Conservation (phyloP, 139 green algal genomes). For the Haematococcus sp. region DNA sequence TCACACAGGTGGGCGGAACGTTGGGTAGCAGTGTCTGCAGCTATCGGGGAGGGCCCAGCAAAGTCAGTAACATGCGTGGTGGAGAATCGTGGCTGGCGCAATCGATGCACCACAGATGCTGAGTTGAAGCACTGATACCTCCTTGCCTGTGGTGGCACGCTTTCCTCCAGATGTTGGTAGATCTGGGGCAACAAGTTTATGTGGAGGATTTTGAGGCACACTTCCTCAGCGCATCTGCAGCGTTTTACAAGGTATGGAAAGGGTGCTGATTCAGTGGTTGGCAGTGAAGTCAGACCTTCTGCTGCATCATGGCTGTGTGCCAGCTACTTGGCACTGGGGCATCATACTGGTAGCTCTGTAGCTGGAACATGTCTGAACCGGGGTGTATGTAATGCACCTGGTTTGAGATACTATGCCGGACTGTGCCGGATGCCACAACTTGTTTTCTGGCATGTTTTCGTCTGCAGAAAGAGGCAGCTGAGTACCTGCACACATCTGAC, state of each 20-base stretch:
- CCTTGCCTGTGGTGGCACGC: too few species aligned
- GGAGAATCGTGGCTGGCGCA: too few species aligned
- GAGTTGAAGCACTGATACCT: too few species aligned
- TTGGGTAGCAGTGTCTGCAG: background rate
- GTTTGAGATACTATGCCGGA: background rate
- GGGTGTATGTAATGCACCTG: background rate
- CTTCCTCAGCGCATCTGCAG: conserved; percentile 78
- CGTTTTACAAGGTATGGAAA: conserved; percentile 81
- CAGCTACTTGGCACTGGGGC: background rate
- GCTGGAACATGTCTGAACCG: too few species aligned
- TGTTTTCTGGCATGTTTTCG: background rate
- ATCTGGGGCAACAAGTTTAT: conserved; percentile 86
- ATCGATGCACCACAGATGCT: too few species aligned
- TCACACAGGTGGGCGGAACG: conserved; percentile 70
- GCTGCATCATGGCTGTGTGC: too few species aligned
- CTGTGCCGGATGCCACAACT: too few species aligned
- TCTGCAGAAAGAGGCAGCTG: conserved; percentile 74
- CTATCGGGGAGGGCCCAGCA: background rate
- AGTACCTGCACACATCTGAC: conserved; percentile 69
- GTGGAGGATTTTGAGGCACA: conserved; percentile 88
- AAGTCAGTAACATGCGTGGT: too few species aligned
- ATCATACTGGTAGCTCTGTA: too few species aligned
- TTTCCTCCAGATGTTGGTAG: conserved; percentile 92
- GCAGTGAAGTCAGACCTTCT: too few species aligned
- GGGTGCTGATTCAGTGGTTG: too few species aligned